Evolutionary conservation across 2,329 filamentous ascomycete species (phyloP).

Genomic region (Coniochaeta sp.): DNA sequence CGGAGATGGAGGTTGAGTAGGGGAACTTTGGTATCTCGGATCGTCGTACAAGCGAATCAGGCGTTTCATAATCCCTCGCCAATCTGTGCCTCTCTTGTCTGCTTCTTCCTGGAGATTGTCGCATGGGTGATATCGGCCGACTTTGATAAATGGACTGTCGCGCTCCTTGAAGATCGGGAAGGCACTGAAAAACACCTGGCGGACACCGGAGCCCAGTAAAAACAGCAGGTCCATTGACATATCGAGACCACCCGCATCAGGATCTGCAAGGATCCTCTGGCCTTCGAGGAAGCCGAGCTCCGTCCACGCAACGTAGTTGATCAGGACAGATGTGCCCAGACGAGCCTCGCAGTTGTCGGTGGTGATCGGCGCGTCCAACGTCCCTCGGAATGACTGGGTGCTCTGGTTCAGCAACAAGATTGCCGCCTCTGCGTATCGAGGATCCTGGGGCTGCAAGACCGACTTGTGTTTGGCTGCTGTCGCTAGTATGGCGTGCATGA

Average conservation of each 20-base stretch:
- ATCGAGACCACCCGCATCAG: conserved; percentile 7
- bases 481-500: conserved; percentile 18
- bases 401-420: conserved; percentile 11
- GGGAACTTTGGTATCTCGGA: conserved; percentile 7
- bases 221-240: conserved; percentile 19
- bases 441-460: conserved; percentile 6
- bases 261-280: neutral
- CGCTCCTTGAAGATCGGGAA: conserved; percentile 12
- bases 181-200: conserved; percentile 16
- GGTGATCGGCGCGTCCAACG: conserved; percentile 10
- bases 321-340: neutral
- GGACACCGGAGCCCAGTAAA: conserved; percentile 18
- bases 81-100: conserved; percentile 9
- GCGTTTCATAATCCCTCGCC: conserved; percentile 5
- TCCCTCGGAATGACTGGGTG: conserved; percentile 10
- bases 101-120: conserved; percentile 12
- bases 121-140: conserved; percentile 11
- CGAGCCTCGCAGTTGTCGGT: conserved; percentile 3
- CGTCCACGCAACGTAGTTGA: conserved; percentile 1
- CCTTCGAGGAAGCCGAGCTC: conserved; percentile 17
- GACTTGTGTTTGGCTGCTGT: conserved; percentile 14
- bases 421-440: conserved; percentile 9
- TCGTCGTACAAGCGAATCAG: conserved; percentile 17
- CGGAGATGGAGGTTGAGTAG: neutral
- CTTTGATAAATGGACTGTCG: conserved; percentile 11